Evolutionary conservation across 2,329 filamentous ascomycete genomes (phyloP).

Genomic region (Sporothrix variecibatus): DNA sequence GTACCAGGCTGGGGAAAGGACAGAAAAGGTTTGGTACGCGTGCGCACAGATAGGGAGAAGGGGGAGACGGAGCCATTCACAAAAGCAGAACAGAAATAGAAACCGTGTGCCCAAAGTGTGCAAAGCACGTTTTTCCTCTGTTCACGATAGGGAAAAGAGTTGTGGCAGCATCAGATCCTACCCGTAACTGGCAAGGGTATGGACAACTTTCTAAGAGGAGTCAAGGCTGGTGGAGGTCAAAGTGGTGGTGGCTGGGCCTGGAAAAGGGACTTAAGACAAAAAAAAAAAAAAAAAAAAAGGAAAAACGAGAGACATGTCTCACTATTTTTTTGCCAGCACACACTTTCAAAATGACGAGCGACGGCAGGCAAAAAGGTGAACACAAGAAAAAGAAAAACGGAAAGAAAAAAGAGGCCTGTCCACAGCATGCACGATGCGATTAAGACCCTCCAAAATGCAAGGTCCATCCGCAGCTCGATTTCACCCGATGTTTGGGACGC

Average conservation of each 20-base stretch:
- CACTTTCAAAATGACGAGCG: not conserved
- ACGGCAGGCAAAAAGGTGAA: not conserved
- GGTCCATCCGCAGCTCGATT: constrained; percentile 4
- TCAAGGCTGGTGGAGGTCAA: not conserved
- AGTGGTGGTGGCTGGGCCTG: not conserved
- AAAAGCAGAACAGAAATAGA: not conserved
- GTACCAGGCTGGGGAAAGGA: not conserved
- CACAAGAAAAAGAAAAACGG: not conserved
- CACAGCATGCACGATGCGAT: not conserved
- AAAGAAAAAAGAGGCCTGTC: not conserved
- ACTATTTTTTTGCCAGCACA: not conserved
- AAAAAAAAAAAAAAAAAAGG: not conserved
- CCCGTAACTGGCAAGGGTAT: not conserved
- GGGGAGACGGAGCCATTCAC: not conserved
- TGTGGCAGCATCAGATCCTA: constrained; percentile 12
- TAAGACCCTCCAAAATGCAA: not conserved
- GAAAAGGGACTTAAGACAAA: not conserved
- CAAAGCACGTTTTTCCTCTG: not conserved
- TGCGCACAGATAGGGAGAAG: not conserved
- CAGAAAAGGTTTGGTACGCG: not conserved
- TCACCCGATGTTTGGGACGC: not conserved
- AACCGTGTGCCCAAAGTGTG: not conserved
- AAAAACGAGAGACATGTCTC: constrained; percentile 12
- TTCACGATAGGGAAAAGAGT: not conserved
- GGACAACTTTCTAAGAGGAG: not conserved